Base-by-base conservation (phyloP, 108 stramenopile genomes). In the Schizochytrium sp. region DNA sequence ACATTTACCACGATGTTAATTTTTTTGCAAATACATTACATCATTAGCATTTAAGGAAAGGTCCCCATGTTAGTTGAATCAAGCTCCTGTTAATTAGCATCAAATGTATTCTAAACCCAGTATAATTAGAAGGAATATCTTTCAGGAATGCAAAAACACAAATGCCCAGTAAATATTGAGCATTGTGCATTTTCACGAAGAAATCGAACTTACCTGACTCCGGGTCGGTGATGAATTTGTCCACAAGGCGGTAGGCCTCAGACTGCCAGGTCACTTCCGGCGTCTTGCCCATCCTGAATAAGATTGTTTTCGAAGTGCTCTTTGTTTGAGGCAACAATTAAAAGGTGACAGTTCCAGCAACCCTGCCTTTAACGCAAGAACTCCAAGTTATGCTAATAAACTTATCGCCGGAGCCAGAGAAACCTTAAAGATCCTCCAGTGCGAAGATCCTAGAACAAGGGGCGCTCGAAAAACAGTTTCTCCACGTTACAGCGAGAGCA, bases 151-250 rank as follows among this genome's bases (percentile, higher is more conserved):
- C 59, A 17, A 60, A 60, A 17, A 0, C 0, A 17, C 19, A 60
- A 60, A 60, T 19, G 59, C 59, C 59, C 17, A 60, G 59, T n/a
- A 60, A 60, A 60, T 60, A 19, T 60, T 60, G 19, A 60, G 59
- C 59, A 28, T 28, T 28, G 0, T 17, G n/a, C 19, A 17, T n/a
- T 17, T n/a, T 60, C 59, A 60, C 17, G 59, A 60, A 17, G 76
- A n/a, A 15, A 47, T 5, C 12, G 3, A 47, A 83, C 53, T 47
- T 49, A 49, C 53, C 76, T 5, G 15, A 40, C 47, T 55, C 53
- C 50, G 76, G 53, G 47, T 83, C 76, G 47, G 19, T 53, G 10
- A 83, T 10, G 47, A 40, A 55, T 53, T 83, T 83, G 15, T 83
- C 28, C 15, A 83, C 28, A 2, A 83, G 76, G 10, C 53, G 47